Conservation (phyloP, 1,284 basidiomycete genomes). For the Rhodotorula mucilaginosa region DNA sequence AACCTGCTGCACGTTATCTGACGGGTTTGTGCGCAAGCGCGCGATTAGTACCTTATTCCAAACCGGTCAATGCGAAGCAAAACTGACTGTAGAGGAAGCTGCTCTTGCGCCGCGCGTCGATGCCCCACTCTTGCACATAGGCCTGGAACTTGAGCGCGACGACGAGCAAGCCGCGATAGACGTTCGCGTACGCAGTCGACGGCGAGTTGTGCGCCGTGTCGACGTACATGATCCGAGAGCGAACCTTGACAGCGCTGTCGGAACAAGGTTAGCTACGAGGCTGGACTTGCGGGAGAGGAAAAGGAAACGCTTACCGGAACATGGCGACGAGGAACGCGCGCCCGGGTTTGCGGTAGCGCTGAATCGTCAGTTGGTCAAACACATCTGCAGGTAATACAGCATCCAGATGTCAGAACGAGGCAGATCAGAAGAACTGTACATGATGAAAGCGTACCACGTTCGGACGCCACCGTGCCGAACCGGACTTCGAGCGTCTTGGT, state of each 20-base stretch:
- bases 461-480: slow-evolving; percentile 16
- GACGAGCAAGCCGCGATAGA: slow-evolving; percentile 82
- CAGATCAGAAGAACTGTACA: too few species aligned
- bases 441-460: slow-evolving; percentile 53
- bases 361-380: slow-evolving; percentile 48
- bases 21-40: neutral
- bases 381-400: slow-evolving; percentile 37
- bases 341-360: slow-evolving; percentile 43
- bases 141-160: slow-evolving; percentile 83
- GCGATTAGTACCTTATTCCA: neutral
- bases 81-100: slow-evolving; percentile 40
- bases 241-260: slow-evolving; percentile 60
- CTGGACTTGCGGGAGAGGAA: neutral
- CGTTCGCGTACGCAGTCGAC: slow-evolving; percentile 67
- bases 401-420: neutral
- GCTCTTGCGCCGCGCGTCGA: slow-evolving; percentile 45
- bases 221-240: slow-evolving; percentile 69
- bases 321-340: slow-evolving; percentile 44
- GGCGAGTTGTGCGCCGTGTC: slow-evolving; percentile 70
- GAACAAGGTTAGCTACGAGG: neutral
- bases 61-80: accelerated
- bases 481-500: slow-evolving; percentile 71
- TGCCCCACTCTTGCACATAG: slow-evolving; percentile 68
- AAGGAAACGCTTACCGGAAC: slow-evolving; percentile 39
- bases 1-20: slow-evolving; percentile 62